Evolutionary conservation across 2,329 filamentous ascomycete genomes (phyloP).

Genomic region (Emmonsiellopsis sp.): DNA sequence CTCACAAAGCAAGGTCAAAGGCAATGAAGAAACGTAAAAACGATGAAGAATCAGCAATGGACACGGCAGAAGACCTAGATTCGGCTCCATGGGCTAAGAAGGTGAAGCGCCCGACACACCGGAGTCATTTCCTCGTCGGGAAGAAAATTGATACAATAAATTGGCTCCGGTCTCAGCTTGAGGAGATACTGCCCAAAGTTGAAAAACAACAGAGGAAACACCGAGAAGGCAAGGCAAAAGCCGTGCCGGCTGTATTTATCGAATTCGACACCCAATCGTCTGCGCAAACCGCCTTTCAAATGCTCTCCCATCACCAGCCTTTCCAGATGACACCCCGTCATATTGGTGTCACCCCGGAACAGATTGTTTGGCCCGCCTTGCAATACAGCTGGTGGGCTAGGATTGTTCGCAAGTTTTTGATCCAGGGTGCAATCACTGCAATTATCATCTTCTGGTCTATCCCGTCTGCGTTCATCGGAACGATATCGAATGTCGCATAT

Average conservation of each 20-base stretch:
- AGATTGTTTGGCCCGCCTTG: slow-evolving; percentile 84
- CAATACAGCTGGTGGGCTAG: slow-evolving; percentile 76
- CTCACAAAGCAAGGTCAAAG: slow-evolving; percentile 62
- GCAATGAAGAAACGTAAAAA: slow-evolving; percentile 33
- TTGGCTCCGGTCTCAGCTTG: slow-evolving; percentile 68
- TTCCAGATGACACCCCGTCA: slow-evolving; percentile 82
- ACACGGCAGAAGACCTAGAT: slow-evolving; percentile 20
- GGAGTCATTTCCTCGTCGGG: slow-evolving; percentile 58
- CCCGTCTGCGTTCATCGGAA: slow-evolving; percentile 67
- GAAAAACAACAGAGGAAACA: slow-evolving; percentile 57
- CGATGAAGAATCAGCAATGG: slow-evolving; percentile 16
- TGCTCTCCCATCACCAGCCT: slow-evolving; percentile 73
- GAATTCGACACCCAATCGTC: slow-evolving; percentile 76
- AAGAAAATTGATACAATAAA: slow-evolving; percentile 86
- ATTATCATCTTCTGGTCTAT: slow-evolving; percentile 82
- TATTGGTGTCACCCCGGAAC: slow-evolving; percentile 69
- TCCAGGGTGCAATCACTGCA: slow-evolving; percentile 61
- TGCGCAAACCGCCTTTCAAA: slow-evolving; percentile 79
- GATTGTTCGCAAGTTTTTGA: slow-evolving; percentile 60
- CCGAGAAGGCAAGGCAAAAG: slow-evolving; percentile 52
- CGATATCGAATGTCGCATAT: slow-evolving; percentile 76
- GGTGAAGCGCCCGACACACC: slow-evolving; percentile 62
- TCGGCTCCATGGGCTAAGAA: slow-evolving; percentile 24
- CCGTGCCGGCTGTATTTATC: slow-evolving; percentile 72
- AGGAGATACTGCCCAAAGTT: slow-evolving; percentile 62